Evolutionary conservation across 2,329 filamentous ascomycete genomes (phyloP).

Genomic region (Myriosclerotinia curreyana): DNA sequence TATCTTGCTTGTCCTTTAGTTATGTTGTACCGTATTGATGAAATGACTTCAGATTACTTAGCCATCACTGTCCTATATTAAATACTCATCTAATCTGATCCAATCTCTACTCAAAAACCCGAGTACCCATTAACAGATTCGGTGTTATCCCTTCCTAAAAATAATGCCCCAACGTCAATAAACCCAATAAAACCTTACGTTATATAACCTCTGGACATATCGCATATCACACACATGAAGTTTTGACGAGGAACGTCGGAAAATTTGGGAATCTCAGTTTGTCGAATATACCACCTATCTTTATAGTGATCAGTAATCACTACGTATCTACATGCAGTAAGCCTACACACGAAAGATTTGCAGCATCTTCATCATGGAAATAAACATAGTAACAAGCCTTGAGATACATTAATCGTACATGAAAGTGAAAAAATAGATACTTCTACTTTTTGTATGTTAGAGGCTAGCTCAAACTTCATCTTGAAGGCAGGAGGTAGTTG

Average conservation of each 20-base stretch:
- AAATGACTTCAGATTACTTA: too few species aligned
- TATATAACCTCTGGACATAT: too few species aligned
- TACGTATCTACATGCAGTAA: neutral
- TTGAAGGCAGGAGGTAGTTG: neutral
- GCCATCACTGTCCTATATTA: too few species aligned
- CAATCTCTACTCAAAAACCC: too few species aligned
- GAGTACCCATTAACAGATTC: too few species aligned
- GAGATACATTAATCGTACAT: neutral
- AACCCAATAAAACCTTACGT: too few species aligned
- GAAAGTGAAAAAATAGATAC: too few species aligned
- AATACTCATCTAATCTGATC: too few species aligned
- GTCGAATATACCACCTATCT: neutral
- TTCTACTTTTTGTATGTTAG: neutral
- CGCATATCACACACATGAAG: slow-evolving; percentile 43
- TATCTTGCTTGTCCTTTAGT: neutral
- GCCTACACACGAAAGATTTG: neutral
- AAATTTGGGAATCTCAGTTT: slow-evolving; percentile 19
- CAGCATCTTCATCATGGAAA: too few species aligned
- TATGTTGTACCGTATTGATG: too few species aligned
- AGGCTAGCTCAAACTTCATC: neutral
- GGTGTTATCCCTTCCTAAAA: too few species aligned
- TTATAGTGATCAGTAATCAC: neutral
- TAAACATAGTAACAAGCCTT: neutral
- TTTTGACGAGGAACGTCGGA: slow-evolving; percentile 38
- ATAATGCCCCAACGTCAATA: too few species aligned